Evolutionary conservation across 805 yeast species (phyloP).

Genomic region (Yamadazyma ubonensis): DNA sequence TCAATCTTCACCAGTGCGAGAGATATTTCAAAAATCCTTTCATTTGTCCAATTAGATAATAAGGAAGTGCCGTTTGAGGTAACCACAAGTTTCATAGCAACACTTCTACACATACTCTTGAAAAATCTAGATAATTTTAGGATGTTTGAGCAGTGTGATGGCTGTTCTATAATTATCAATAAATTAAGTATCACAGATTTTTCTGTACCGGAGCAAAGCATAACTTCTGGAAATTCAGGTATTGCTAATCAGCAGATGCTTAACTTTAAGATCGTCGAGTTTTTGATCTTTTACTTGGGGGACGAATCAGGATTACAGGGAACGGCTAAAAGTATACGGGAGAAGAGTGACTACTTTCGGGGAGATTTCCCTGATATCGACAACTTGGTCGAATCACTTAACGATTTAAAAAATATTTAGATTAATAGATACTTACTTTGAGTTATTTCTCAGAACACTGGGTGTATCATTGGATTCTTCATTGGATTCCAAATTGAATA

Average conservation of each 20-base stretch:
- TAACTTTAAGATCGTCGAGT: slow-evolving; percentile 65
- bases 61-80: slow-evolving; percentile 12
- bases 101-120: slow-evolving; percentile 57
- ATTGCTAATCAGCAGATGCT: slow-evolving; percentile 43
- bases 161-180: slow-evolving; percentile 52
- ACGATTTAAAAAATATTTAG: slow-evolving; percentile 25
- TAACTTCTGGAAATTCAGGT: slow-evolving; percentile 2
- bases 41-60: slow-evolving; percentile 21
- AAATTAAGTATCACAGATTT: slow-evolving; percentile 28
- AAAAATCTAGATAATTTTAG: slow-evolving; percentile 57
- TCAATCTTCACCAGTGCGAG: slow-evolving; percentile 42
- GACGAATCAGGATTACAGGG: slow-evolving; percentile 44
- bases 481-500: neutral
- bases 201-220: slow-evolving; percentile 10
- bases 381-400: slow-evolving; percentile 34
- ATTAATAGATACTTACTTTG: neutral
- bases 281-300: slow-evolving; percentile 62
- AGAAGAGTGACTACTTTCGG: slow-evolving; percentile 37
- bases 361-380: slow-evolving; percentile 41
- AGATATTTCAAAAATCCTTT: slow-evolving; percentile 39
- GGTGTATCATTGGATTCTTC: neutral
- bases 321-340: slow-evolving; percentile 17
- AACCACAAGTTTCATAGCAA: slow-evolving; percentile 44
- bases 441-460: neutral
- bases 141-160: slow-evolving; percentile 54